Percentiles rank a stretch among this genome's conserved stretches.
Conservation (phyloP, 768 basidiomycete genomes). For the Suillus plorans region DNA sequence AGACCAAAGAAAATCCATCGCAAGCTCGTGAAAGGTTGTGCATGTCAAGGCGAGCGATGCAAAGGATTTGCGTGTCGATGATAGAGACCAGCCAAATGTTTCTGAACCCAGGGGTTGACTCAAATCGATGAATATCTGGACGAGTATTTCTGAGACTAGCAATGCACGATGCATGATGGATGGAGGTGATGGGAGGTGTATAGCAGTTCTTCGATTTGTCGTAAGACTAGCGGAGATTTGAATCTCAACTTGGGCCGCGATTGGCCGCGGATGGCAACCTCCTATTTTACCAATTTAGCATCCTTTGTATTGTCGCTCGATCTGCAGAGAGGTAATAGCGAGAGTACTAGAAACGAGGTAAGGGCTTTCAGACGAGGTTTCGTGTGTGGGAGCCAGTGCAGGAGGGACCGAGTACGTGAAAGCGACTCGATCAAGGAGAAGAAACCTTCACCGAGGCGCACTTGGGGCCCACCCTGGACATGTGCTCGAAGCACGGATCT, state of each 20-base stretch:
- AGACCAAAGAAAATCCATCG: constrained; percentile 7
- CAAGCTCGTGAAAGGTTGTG: constrained; percentile 5
- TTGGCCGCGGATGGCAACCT: no score
- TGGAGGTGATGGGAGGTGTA: not conserved
- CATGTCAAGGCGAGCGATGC: constrained; percentile 6
- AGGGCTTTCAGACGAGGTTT: no score
- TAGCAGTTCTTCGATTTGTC: not conserved
- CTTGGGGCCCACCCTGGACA: no score
- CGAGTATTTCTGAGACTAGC: not conserved
- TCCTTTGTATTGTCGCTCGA: no score
- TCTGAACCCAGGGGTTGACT: not conserved
- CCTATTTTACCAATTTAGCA: no score
- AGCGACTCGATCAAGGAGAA: no score
- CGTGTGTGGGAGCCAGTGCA: no score
- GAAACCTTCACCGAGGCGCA: no score
- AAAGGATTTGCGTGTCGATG: not conserved
- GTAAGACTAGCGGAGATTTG: not conserved
- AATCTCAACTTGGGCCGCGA: not conserved
- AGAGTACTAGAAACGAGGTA: no score
- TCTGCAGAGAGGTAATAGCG: no score
- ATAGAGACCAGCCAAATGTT: not conserved
- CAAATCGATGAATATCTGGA: not conserved
- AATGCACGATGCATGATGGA: not conserved
- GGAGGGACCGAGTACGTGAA: no score
- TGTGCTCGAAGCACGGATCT: no score